phyloP scores from a whole-genome alignment of 73 alveolate species.

The Halteria grandinella region DNA sequence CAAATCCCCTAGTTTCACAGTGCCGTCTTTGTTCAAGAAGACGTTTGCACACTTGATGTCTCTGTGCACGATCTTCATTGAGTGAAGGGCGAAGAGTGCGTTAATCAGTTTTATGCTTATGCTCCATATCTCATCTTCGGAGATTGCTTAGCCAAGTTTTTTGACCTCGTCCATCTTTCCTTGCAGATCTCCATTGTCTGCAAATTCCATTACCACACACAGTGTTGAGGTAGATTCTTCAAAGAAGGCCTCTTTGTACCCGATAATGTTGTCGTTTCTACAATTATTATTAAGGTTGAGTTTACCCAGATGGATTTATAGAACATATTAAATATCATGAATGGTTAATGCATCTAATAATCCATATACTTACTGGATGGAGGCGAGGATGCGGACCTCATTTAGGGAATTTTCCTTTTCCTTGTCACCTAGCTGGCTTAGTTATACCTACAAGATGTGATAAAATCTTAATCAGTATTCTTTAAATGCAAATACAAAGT shows the following conservation, averaged over 20 bases:
- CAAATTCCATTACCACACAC: constrained; percentile 68
- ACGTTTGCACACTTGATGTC: constrained; percentile 82
- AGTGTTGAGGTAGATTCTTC: constrained; percentile 38
- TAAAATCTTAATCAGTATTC: not conserved
- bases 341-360: too few species aligned
- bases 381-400: constrained; percentile 69
- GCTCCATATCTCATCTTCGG: constrained; percentile 63
- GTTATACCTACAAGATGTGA: constrained; percentile 24
- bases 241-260: constrained; percentile 54
- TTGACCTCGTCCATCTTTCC: constrained; percentile 24
- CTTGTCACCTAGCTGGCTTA: constrained; percentile 44
- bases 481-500: too few species aligned
- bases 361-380: constrained; percentile 38
- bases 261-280: constrained; percentile 44
- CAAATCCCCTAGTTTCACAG: constrained; percentile 88
- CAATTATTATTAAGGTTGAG: not conserved
- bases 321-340: too few species aligned
- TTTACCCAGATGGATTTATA: too few species aligned
- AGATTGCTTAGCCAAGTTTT: constrained; percentile 6
- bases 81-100: constrained; percentile 62
- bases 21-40: constrained; percentile 69
- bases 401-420: constrained; percentile 73
- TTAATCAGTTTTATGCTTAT: constrained; percentile 33
- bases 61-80: constrained; percentile 69
- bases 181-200: constrained; percentile 66